phyloP scores from a whole-genome alignment of 176 grass and related monocot genomes.

The Eremochloa ophiuroides region DNA sequence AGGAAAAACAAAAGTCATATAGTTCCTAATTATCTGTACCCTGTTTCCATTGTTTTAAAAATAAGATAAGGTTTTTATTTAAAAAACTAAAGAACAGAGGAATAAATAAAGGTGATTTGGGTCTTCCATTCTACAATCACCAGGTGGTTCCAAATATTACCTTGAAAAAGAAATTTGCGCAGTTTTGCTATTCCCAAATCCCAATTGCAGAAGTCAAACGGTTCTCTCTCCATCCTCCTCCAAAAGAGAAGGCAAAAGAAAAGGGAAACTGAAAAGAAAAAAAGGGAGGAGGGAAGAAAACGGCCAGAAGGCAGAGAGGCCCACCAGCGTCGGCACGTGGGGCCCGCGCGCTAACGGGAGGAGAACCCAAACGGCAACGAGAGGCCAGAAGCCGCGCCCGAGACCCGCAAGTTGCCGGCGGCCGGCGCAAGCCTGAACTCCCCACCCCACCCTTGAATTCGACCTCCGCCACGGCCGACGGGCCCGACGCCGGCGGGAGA shows the following conservation, averaged over 20 bases:
- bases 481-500: not conserved
- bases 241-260: not conserved
- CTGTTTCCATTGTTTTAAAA: too few species aligned
- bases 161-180: not conserved
- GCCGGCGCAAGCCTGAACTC: not conserved
- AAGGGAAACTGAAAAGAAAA: not conserved
- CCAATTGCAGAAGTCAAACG: not conserved
- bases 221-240: not conserved
- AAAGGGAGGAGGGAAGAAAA: not conserved
- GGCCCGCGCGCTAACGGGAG: not conserved
- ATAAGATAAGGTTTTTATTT: too few species aligned
- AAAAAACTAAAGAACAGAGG: not conserved
- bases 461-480: not conserved
- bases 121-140: not conserved
- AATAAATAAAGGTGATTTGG: not conserved
- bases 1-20: not conserved
- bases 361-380: not conserved
- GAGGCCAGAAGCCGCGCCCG: not conserved
- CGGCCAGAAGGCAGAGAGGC: slow-evolving; percentile 18
- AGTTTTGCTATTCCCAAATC: not conserved
- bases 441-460: not conserved
- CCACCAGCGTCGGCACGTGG: not conserved
- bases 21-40: too few species aligned
- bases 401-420: not conserved
- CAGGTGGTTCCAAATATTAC: not conserved